Evolutionary conservation across 345 rosid species (phyloP).

Genomic region (Eucalyptus regnans): DNA sequence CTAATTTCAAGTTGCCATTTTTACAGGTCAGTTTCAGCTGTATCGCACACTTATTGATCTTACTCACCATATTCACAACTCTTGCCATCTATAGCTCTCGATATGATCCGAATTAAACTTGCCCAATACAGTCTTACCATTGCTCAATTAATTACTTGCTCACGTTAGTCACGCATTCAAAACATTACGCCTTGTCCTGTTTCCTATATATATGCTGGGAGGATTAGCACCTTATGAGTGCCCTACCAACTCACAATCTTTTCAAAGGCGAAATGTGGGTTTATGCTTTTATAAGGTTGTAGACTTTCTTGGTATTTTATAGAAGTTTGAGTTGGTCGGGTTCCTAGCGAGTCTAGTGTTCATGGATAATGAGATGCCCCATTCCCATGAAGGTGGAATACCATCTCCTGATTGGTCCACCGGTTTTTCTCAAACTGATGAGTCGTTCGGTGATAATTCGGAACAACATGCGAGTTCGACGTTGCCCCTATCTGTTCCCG

Average conservation of each 20-base stretch:
- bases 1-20: not conserved
- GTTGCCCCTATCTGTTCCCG: not conserved
- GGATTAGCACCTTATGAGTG: not conserved
- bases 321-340: not conserved
- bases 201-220: not conserved
- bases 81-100: not conserved
- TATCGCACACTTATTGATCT: not conserved
- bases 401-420: not conserved
- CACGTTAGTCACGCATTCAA: not conserved
- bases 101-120: not conserved
- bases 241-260: not conserved
- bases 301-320: not conserved
- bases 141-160: not conserved
- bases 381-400: conserved; percentile 25
- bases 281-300: not conserved
- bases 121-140: not conserved
- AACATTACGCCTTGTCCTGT: not conserved
- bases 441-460: conserved; percentile 27
- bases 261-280: not conserved
- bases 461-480: conserved; percentile 9
- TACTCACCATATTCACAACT: not conserved
- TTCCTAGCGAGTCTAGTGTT: not conserved
- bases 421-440: conserved; percentile 25
- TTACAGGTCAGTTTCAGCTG: not conserved
- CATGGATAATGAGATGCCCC: conserved; percentile 69